Evolutionary conservation across 441 rosid genomes (phyloP).

Genomic region (Raphanus hybrid): DNA sequence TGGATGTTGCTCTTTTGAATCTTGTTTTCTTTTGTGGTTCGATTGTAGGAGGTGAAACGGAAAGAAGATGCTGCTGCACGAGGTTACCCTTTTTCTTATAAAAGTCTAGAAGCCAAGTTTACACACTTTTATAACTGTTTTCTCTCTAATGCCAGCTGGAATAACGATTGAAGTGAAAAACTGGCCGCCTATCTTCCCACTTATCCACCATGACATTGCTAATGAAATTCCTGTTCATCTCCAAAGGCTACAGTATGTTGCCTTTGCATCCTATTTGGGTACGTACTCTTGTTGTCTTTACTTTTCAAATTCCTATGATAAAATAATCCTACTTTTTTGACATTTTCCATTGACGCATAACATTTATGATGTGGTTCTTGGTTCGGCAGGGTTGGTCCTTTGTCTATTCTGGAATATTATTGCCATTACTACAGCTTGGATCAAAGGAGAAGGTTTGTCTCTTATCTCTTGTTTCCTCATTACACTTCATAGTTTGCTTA

Average conservation of each 20-base stretch:
- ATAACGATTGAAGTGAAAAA: slow-evolving; percentile 80
- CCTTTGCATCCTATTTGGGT: slow-evolving; percentile 81
- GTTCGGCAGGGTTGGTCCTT: slow-evolving; percentile 60
- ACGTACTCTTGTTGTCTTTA: slow-evolving; percentile 10
- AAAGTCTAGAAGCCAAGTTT: background rate
- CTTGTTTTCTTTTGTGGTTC: slow-evolving; percentile 8
- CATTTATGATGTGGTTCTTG: slow-evolving; percentile 1
- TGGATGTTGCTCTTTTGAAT: background rate
- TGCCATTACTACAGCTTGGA: slow-evolving; percentile 87
- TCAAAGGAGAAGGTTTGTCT: slow-evolving; percentile 77
- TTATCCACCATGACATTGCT: slow-evolving; percentile 89
- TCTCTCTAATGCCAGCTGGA: slow-evolving; percentile 65
- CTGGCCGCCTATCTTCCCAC: slow-evolving; percentile 90
- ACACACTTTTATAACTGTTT: background rate
- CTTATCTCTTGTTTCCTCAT: background rate
- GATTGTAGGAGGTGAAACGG: slow-evolving; percentile 64
- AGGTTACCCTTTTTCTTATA: slow-evolving; percentile 49
- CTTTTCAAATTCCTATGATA: background rate
- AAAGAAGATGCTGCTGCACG: slow-evolving; percentile 89
- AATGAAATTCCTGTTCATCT: slow-evolving; percentile 86
- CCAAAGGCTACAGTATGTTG: slow-evolving; percentile 76
- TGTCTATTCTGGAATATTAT: slow-evolving; percentile 89
- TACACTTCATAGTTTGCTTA: background rate
- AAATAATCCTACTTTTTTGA: background rate
- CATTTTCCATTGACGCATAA: background rate